Conservation (phyloP, 164 flowering plant species). For the Berberis thunbergii region DNA sequence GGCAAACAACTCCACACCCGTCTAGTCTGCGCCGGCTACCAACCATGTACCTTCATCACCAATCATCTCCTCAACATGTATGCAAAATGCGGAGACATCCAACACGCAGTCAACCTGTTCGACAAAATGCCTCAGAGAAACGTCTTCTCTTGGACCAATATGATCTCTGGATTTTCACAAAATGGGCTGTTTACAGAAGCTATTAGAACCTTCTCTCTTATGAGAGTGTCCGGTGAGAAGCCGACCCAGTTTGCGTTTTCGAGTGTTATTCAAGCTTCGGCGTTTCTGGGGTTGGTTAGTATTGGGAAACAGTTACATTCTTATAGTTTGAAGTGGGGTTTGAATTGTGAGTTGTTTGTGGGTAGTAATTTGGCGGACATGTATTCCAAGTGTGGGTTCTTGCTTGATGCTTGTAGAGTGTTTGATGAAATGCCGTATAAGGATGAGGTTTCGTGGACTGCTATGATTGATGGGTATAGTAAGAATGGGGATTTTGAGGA, state of each 20-base stretch:
- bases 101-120: slow-evolving; percentile 36
- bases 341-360: slow-evolving; percentile 32
- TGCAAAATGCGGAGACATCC: slow-evolving; percentile 33
- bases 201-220: slow-evolving; percentile 22
- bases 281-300: slow-evolving; percentile 17
- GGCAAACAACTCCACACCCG: slow-evolving; percentile 46
- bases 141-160: slow-evolving; percentile 51
- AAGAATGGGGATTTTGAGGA: slow-evolving; percentile 36
- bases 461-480: slow-evolving; percentile 47
- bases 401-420: slow-evolving; percentile 32
- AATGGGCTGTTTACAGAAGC: slow-evolving; percentile 20
- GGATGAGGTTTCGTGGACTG: slow-evolving; percentile 54
- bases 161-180: slow-evolving; percentile 48
- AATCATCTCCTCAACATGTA: slow-evolving; percentile 49
- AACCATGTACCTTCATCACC: slow-evolving; percentile 26
- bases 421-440: slow-evolving; percentile 38
- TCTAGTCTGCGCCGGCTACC: slow-evolving; percentile 23
- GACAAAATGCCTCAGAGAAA: slow-evolving; percentile 52
- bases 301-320: slow-evolving; percentile 40
- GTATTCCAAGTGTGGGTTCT: slow-evolving; percentile 39
- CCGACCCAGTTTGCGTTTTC: slow-evolving; percentile 54
- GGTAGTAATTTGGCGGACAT: slow-evolving; percentile 41
- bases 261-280: slow-evolving; percentile 33
- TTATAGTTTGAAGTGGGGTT: slow-evolving; percentile 32
- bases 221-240: slow-evolving; percentile 28